A percentile compares a stretch with the other conserved stretches of the same genome.
Conservation (phyloP, 805 yeast genomes). For the Starmerella bombicola region DNA sequence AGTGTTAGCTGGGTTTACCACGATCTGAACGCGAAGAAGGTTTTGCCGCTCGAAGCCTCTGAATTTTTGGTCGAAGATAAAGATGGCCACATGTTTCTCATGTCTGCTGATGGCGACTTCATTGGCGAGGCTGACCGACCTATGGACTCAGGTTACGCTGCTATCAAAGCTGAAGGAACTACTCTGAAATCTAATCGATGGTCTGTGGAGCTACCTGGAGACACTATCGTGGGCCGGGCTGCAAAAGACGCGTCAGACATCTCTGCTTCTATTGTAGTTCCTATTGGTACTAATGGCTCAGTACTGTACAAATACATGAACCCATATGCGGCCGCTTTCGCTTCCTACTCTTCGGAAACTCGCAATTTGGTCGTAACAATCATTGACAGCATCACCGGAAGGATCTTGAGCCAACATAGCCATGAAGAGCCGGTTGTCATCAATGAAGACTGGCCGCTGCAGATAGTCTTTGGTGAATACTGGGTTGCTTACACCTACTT, state of each 20-base stretch:
- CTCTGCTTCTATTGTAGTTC: constrained; percentile 52
- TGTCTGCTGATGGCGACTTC: constrained; percentile 15
- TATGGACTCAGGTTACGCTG: background rate
- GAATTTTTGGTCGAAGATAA: constrained; percentile 10
- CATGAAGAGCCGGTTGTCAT: constrained; percentile 35
- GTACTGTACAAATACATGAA: constrained; percentile 74
- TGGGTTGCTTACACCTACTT: constrained; percentile 65
- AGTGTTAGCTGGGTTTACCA: constrained; percentile 22
- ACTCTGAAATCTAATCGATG: constrained; percentile 6
- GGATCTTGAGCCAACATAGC: constrained; percentile 36
- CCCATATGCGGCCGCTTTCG: constrained; percentile 50
- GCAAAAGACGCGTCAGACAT: constrained; percentile 32
- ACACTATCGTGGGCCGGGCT: constrained; percentile 32
- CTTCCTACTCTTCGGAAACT: constrained; percentile 31
- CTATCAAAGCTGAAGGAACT: constrained; percentile 1
- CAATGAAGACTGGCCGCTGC: constrained; percentile 35
- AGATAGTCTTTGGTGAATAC: constrained; percentile 62
- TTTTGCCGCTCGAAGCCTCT: constrained; percentile 3
- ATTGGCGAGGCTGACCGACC: constrained; percentile 2
- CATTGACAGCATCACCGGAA: constrained; percentile 61
- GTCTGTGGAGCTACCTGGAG: constrained; percentile 11
- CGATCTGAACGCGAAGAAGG: constrained; percentile 13
- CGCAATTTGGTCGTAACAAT: constrained; percentile 37
- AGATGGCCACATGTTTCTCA: constrained; percentile 16
- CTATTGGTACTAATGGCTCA: constrained; percentile 41